Evolutionary conservation across 2,329 filamentous ascomycete species (phyloP), one percentile per base, ranked within the genome.

Genomic region (Pseudogymnoascus sp.): DNA sequence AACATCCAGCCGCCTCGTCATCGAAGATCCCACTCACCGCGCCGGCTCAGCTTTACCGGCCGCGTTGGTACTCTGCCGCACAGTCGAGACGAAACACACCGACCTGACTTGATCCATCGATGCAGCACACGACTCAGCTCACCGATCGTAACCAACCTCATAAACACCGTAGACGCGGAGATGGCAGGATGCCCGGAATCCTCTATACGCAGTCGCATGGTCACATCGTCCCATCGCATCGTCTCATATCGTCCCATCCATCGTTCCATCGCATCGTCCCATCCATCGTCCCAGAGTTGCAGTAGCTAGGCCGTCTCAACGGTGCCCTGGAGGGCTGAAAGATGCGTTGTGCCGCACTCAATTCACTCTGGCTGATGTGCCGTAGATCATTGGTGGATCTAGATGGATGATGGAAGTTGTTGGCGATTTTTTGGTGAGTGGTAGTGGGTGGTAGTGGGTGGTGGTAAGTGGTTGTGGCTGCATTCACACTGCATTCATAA

Each of bases 291-390:
- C 25, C 25, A 56, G 46, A 56, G 12, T 28, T 56, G 46, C 46
- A 56, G 16, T 36, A 36, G 12, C 46, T 5, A 18, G 25, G 46
- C 46, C 25, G 25, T 34, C 14, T 34, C 25, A 56, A 18, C n/a
- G 46, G 3, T 31, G 46, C n/a, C 25, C 46, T 56, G 46, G 9
- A 34, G n/a, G 46, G 25, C 46, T 56, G 46, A 56, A 56, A 34
- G 49, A 56, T 56, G 49, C 79, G 84, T 23, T 53, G n/a, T 53
- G 46, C 25, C n/a, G 23, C n/a, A 53, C 7, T 28, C 7, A 5
- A 49, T 28, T 7, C 14, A 16, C 43, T 16, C 7, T 28, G 23
- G 23, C 43, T 53, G 6, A 62, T 6, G 68, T 70, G 18, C 61
- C 68, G 23, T 66, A 68, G 28, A 63, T 63, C 1, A 68, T 69